Evolutionary conservation across 2,329 filamentous ascomycete genomes (phyloP).

Genomic region (Alternaria sp.): DNA sequence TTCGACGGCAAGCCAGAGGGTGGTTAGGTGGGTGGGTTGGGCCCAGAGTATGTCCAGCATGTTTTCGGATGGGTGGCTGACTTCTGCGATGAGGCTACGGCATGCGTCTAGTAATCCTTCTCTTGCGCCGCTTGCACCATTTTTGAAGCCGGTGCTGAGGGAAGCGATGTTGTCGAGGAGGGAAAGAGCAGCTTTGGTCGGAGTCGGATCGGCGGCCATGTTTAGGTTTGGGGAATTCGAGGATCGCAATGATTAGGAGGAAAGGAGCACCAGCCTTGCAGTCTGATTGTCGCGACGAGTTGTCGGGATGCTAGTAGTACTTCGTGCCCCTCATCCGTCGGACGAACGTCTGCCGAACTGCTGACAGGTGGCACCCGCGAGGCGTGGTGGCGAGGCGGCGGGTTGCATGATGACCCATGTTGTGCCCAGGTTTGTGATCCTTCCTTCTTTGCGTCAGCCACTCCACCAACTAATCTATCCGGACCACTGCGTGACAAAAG

Average conservation of each 20-base stretch:
- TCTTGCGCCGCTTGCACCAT: constrained; percentile 20
- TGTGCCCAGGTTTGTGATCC: neutral
- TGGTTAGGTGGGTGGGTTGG: constrained; percentile 26
- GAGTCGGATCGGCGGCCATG: constrained; percentile 1
- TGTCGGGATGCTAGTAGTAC: neutral
- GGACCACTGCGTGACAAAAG: neutral
- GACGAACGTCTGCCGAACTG: neutral
- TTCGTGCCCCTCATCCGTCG: constrained; percentile 1
- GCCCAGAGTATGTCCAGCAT: constrained; percentile 31
- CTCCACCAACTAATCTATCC: neutral
- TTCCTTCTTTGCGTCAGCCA: neutral
- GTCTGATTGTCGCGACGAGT: neutral
- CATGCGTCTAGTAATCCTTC: constrained; percentile 27
- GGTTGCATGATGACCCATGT: neutral
- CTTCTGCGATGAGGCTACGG: constrained; percentile 30
- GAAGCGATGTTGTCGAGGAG: constrained; percentile 27
- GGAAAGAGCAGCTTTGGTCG: constrained; percentile 15
- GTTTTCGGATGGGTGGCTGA: constrained; percentile 31
- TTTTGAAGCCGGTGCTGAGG: constrained; percentile 25
- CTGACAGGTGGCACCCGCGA: neutral
- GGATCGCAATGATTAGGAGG: neutral
- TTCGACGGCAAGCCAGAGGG: constrained; percentile 29
- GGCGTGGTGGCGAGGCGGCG: neutral
- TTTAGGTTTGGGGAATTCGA: neutral
- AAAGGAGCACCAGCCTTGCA: neutral